Base-by-base conservation (phyloP, 345 rosid genomes). In the Dovyalis caffra region DNA sequence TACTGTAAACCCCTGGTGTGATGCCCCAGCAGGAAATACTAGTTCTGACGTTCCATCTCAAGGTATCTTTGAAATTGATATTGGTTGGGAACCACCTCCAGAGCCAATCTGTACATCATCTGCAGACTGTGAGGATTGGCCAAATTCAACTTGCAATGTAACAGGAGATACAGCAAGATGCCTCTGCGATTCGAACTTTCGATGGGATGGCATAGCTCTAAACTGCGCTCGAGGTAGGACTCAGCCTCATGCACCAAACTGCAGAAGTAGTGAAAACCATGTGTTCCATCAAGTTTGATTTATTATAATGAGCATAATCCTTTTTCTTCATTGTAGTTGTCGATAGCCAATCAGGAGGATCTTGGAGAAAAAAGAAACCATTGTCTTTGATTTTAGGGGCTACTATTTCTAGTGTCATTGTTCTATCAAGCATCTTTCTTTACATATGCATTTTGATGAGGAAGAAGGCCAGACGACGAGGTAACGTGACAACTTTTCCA, bases 121-220 rank as follows among this genome's bases (percentile, higher is more conserved):
- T 23, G 40, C 57, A 70, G 91, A 87, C 57, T 91, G 97, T 85
- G 83, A 70, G 64, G 90, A 84, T 71, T 87, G 90, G 90, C 87
- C 90, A 0, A 31, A 80, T 67, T 85, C 93, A 23, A 64, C 85
- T 76, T 91, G 84, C 71, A 74, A 20, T 10, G 34, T 14, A 6
- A 37, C 72, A 20, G 40, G 25, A 65, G 81, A 85, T 33, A 72
- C 45, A 77, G 75, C 71, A 40, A 84, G 80, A 68, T 91, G 96
- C 83, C 58, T 85, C 56, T 89, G 96, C 74, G 74, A 71, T 60
- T 62, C 72, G 70, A 78, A 66, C 68, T 87, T 77, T 58, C 73
- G 8, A 64, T 89, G 92, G 97, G 77, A 86, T 86, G 75, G 79
- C 61, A 61, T 60, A 9, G 77, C 11, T n/a, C 23, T 89, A 34